Conservation (phyloP, 2,329 filamentous ascomycete genomes). For the Hypoxylon sp. region DNA sequence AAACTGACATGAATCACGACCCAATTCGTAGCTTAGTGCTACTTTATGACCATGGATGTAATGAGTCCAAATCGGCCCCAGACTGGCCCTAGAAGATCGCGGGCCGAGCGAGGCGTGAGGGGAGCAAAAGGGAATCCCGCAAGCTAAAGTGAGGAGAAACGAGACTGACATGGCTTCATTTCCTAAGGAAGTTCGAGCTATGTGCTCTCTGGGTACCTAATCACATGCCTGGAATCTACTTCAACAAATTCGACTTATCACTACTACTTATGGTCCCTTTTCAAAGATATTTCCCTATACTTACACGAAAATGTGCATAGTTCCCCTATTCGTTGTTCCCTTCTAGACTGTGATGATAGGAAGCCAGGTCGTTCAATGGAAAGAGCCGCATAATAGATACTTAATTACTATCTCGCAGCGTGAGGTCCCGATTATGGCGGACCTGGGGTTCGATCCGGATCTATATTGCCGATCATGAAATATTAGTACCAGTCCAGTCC, state of each 20-base stretch:
- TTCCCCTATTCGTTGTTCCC: neutral
- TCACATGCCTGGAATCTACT: conserved; percentile 14
- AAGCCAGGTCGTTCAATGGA: neutral
- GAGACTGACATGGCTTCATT: neutral
- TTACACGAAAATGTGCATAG: neutral
- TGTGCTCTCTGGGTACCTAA: neutral
- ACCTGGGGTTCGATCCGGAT: conserved; percentile 1
- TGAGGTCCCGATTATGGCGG: neutral
- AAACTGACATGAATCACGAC: neutral
- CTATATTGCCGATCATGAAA: neutral
- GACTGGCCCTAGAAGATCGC: conserved; percentile 4
- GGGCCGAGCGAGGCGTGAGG: conserved; percentile 17
- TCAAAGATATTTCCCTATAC: neutral
- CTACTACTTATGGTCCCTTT: neutral
- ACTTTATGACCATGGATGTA: conserved; percentile 4
- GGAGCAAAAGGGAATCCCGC: neutral
- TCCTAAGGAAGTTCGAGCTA: neutral
- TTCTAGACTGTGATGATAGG: neutral
- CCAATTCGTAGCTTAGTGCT: neutral
- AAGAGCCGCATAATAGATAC: neutral
- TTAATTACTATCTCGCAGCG: neutral
- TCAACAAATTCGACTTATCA: neutral
- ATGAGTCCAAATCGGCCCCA: neutral
- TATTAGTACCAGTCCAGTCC: neutral
- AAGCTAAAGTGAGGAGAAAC: conserved; percentile 8